Evolutionary conservation across 2,329 filamentous ascomycete genomes (phyloP), one percentile per base, ranked within the genome.

Genomic region (Fusarium illudens): DNA sequence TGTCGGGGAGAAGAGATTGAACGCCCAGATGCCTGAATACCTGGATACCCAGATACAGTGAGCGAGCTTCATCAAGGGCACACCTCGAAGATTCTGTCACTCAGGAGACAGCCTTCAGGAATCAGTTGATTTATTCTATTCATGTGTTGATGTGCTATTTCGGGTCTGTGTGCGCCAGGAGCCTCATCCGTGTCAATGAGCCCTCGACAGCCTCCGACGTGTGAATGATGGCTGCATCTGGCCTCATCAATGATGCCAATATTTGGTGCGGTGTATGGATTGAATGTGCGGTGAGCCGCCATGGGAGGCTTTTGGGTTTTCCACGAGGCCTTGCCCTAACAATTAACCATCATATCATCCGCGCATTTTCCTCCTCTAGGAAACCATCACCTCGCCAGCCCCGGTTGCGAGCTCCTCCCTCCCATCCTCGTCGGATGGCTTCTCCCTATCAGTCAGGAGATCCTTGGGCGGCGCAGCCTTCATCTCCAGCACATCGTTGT

Each of bases 401-500:
- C 72, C 72, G 62, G 71, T 70, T 58, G 46, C 60, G 37, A 69
- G 62, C 20, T 44, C 46, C 39, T 54, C 60, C 29, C 44, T 27
- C 15, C 33, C 32, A 20, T 65, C 66, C 36, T 63, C 60, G 34
- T 42, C 58, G 27, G 50, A 39, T 11, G 64, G 58, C 39, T 67
- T 67, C 32, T 62, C 60, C 20, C 44, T 46, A 56, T 52, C 64
- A 13, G 73, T 64, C 34, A 75, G 63, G 36, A 73, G 56, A 54
- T 78, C 76, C 53, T 75, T 79, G 19, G 72, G 71, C 33, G 76
- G 73, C 37, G 73, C 42, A 4, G 73, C 62, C 73, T 83, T 84
- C 81, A 83, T 84, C 68, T 87, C 83, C n/a, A 84, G 75, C 30
- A 76, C 75, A 42, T 84, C 84, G 29, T 70, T 75, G 59, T 87